Evolutionary conservation across 2,329 filamentous ascomycete genomes (phyloP).

Genomic region (Venturia asperata): DNA sequence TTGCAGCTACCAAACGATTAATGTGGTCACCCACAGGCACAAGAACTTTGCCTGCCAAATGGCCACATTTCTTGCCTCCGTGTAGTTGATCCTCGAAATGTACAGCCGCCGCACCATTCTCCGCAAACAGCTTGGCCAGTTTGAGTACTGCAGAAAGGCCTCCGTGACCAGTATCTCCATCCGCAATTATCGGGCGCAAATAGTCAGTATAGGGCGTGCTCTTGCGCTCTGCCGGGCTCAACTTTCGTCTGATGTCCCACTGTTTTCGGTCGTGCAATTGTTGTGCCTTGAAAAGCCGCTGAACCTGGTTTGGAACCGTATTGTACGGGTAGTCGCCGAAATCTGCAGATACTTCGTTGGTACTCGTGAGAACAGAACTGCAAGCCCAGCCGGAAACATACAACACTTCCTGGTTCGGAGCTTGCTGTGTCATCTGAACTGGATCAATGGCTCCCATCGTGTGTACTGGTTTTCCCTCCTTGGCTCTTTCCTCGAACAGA

Average conservation of each 20-base stretch:
- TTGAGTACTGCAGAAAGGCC: slow-evolving; percentile 90
- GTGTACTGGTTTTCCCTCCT: slow-evolving; percentile 80
- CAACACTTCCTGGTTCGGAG: slow-evolving; percentile 87
- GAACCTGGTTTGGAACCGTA: slow-evolving; percentile 95
- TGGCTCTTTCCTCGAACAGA: slow-evolving; percentile 68
- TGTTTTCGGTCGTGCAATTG: slow-evolving; percentile 95
- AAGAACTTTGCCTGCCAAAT: slow-evolving; percentile 90
- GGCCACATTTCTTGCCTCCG: slow-evolving; percentile 96
- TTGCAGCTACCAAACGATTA: slow-evolving; percentile 82
- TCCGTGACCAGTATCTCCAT: slow-evolving; percentile 92
- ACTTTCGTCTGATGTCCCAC: slow-evolving; percentile 75
- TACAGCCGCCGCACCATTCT: slow-evolving; percentile 91
- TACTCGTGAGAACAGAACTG: slow-evolving; percentile 83
- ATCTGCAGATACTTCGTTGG: slow-evolving; percentile 95
- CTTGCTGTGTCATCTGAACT: slow-evolving; percentile 99
- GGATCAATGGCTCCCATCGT: slow-evolving; percentile 99
- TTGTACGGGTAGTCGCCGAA: slow-evolving; percentile 99
- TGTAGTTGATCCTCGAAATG: slow-evolving; percentile 98
- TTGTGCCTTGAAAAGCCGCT: slow-evolving; percentile 92
- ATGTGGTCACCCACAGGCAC: slow-evolving; percentile 94
- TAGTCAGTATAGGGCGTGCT: slow-evolving; percentile 83
- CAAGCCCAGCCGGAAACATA: slow-evolving; percentile 98
- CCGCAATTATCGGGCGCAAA: slow-evolving; percentile 87
- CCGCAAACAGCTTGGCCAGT: slow-evolving; percentile 92
- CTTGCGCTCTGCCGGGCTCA: slow-evolving; percentile 65